phyloP scores from a whole-genome alignment of 2,329 filamentous ascomycete genomes.

The Colletotrichum echinochloae region DNA sequence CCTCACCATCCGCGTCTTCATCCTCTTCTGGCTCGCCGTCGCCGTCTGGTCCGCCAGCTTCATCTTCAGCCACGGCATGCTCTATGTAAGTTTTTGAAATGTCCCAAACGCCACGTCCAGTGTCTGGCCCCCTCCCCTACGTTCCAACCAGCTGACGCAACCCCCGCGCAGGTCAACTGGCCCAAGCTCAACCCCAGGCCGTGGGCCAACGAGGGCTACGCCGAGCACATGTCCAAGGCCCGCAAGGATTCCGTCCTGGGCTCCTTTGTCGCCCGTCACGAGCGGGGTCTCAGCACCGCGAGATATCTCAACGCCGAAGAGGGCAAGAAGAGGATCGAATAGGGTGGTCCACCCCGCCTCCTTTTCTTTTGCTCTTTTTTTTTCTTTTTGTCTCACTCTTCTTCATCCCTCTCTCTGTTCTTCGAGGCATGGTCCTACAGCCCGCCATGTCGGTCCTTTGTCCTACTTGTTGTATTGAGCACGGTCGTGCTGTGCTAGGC shows the following conservation, averaged over 20 bases:
- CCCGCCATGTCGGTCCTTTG: no score
- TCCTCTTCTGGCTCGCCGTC: constrained; percentile 80
- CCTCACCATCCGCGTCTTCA: constrained; percentile 85
- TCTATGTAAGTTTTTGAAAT: constrained; percentile 94
- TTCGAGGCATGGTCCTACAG: no score
- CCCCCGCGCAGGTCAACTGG: constrained; percentile 84
- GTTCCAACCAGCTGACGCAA: no score
- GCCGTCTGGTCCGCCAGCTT: constrained; percentile 81
- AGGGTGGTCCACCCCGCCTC: constrained; percentile 43
- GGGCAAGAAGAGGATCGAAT: constrained; percentile 98
- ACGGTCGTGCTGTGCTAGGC: no score
- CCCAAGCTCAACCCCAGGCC: constrained; percentile 92
- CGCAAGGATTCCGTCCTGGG: constrained; percentile 87
- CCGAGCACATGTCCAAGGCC: constrained; percentile 86
- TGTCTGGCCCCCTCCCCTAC: no score
- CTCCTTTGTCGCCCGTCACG: constrained; percentile 77
- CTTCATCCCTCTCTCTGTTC: neutral
- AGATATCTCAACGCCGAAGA: constrained; percentile 90
- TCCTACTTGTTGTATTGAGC: no score
- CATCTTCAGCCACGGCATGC: constrained; percentile 85
- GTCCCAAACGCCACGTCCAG: no score
- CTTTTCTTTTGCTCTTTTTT: neutral
- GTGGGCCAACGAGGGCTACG: constrained; percentile 88
- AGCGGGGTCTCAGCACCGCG: constrained; percentile 85
- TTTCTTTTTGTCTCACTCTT: neutral